Percentiles rank a stretch among this genome's conserved stretches.
phyloP scores from a whole-genome alignment of 495 filamentous ascomycete genomes.

The Neurospora sublineolata region DNA sequence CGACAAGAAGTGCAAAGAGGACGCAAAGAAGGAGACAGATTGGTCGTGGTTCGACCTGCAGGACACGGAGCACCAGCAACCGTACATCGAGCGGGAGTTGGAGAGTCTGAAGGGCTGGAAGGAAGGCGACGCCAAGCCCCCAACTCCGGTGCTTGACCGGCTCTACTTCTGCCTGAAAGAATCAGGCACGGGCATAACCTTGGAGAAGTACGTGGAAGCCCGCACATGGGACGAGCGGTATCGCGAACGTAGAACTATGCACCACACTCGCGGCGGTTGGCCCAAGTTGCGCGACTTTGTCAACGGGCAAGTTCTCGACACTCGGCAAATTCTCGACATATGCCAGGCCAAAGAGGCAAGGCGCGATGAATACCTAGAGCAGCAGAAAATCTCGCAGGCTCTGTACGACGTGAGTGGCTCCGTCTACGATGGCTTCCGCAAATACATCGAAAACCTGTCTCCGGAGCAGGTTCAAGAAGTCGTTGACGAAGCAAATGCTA shows the following conservation, averaged over 20 bases:
- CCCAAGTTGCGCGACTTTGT: background rate
- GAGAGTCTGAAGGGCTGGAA: background rate
- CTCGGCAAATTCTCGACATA: background rate
- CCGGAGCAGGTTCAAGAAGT: background rate
- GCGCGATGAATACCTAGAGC: background rate
- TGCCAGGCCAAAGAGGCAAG: background rate
- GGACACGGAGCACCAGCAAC: background rate
- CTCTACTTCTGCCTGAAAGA: background rate
- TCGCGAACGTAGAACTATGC: background rate
- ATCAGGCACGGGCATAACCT: background rate
- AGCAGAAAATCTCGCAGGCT: background rate
- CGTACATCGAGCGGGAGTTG: background rate
- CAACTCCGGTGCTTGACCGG: background rate
- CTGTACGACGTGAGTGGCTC: background rate
- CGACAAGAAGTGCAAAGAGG: background rate
- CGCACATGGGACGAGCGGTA: background rate
- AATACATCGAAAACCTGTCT: background rate
- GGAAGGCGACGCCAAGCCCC: background rate
- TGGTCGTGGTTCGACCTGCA: background rate
- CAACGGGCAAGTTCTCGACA: background rate
- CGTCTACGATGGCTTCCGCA: background rate
- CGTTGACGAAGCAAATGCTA: background rate
- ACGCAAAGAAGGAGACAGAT: background rate
- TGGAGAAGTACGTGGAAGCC: background rate
- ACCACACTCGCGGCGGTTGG: background rate